Base-by-base conservation (phyloP, 1,284 basidiomycete genomes). In the Tetrapyrgos nigripes region DNA sequence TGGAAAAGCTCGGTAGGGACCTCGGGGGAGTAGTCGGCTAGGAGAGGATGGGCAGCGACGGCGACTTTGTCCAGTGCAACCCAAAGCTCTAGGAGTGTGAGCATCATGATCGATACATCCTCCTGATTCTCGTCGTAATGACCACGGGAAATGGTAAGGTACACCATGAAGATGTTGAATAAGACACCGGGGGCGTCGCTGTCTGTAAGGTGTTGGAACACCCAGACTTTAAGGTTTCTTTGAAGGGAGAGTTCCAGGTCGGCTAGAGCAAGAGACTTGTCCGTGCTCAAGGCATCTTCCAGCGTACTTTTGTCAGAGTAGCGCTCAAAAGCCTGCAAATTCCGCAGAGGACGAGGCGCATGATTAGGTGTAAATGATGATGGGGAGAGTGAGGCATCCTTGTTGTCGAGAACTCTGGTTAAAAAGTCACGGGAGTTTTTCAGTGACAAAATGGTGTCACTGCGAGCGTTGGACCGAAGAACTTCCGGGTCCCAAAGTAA, bases 11-110 rank as follows among this genome's bases (percentile, higher is more conserved):
- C 37, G 1, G 55, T 28, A 0, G 76, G 68, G 0, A 85, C 64
- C 58, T 83, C 83, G 0, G 82, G 83, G 3, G 79, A 77, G 54
- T 79, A 85, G 3, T 77, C 64, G 0, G 35, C 45, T 0, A 85
- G 67, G 1, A 83, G 64, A 0, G 76, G 75, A 45, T 69, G 69
- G 3, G 70, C 66, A 1, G 23, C 24, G 8, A 75, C 64, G 5
- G 65, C 73, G 1, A 79, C n/a, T 27, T 66, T 69, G 62, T 85
- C 83, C 0, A 84, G 66, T 0, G 57, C 47, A 31, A 61, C 56
- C 62, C 62, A 63, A 8, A 63, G 27, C 3, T 55, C 49, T 8
- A 61, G 44, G 13, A 61, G 31, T 14, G 59, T 55, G 17, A 63
- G 65, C 17, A 82, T 61, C 73, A 81, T 78, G 4, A 76, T 57